A percentile compares a stretch with the other conserved stretches of the same genome.
These are phyloP conservation scores for Boletus sp. DNA, from an alignment of 768 basidiomycete species.

Conservation along the genomic window DNA sequence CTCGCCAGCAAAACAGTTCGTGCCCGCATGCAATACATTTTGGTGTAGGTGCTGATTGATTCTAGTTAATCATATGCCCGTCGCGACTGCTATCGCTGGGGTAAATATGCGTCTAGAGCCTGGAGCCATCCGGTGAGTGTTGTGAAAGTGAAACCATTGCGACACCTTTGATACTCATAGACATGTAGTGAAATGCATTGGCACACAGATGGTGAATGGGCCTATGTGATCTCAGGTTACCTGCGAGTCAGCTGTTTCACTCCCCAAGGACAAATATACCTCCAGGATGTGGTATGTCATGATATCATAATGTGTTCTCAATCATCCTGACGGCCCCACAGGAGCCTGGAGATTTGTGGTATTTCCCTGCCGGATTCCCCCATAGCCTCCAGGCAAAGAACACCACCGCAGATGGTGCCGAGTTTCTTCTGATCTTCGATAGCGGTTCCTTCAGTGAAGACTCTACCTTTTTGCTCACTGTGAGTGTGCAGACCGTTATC, in stretches of 20 bases:
- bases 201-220: constrained; percentile 49
- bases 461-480: constrained; percentile 47
- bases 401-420: constrained; percentile 44
- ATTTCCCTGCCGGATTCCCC: constrained; percentile 55
- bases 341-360: constrained; percentile 53
- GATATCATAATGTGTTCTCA: constrained; percentile 5
- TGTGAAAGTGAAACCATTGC: neutral
- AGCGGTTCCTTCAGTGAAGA: constrained; percentile 53
- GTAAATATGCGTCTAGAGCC: constrained; percentile 43
- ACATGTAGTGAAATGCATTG: constrained; percentile 41
- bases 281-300: constrained; percentile 50
- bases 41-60: neutral
- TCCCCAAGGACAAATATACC: constrained; percentile 49
- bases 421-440: constrained; percentile 51
- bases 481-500: neutral
- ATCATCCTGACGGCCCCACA: constrained; percentile 14
- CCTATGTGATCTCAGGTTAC: constrained; percentile 50
- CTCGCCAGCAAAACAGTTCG: constrained; percentile 58
- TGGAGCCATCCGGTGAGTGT: constrained; percentile 40
- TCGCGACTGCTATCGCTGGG: constrained; percentile 39
- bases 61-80: constrained; percentile 39
- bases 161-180: constrained; percentile 3
- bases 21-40: neutral
- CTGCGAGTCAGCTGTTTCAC: constrained; percentile 50
- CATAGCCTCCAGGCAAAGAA: constrained; percentile 56